A percentile compares a stretch with the other conserved stretches of the same genome.
phyloP scores from a whole-genome alignment of 2,329 filamentous ascomycete genomes.

The Verticillium klebahnii region DNA sequence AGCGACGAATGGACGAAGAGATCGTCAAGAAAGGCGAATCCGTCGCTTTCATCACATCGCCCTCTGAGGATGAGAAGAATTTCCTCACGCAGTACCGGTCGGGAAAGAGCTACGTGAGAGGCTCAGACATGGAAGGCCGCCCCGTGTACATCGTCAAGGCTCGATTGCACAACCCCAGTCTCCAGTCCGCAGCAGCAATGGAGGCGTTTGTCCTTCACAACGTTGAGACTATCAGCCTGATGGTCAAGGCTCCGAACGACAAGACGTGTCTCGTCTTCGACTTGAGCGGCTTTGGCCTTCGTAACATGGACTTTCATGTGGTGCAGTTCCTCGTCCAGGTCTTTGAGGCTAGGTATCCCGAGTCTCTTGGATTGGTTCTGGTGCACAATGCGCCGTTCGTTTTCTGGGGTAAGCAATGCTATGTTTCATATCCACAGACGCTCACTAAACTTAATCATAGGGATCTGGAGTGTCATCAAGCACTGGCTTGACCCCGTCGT shows the following conservation, averaged over 20 bases:
- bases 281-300: conserved; percentile 64
- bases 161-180: conserved; percentile 23
- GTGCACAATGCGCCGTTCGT: conserved; percentile 74
- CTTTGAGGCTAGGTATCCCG: conserved; percentile 74
- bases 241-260: conserved; percentile 16
- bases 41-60: conserved; percentile 18
- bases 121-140: conserved; percentile 26
- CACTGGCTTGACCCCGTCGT: conserved; percentile 75
- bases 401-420: conserved; percentile 40
- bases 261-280: conserved; percentile 56
- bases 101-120: conserved; percentile 33
- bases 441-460: conserved; percentile 10
- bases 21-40: conserved; percentile 28
- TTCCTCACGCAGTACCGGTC: conserved; percentile 31
- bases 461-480: conserved; percentile 58
- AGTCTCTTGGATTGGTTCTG: conserved; percentile 64
- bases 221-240: conserved; percentile 28
- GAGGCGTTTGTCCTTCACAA: conserved; percentile 33
- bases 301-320: conserved; percentile 73
- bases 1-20: conserved; percentile 23
- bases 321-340: conserved; percentile 78
- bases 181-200: conserved; percentile 26
- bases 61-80: conserved; percentile 20
- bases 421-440: not conserved
- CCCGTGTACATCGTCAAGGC: conserved; percentile 32